A percentile compares a stretch with the other conserved stretches of the same genome.
Evolutionary conservation across 2,329 filamentous ascomycete genomes (phyloP).

Genomic region (Calcarisporium arbuscula): DNA sequence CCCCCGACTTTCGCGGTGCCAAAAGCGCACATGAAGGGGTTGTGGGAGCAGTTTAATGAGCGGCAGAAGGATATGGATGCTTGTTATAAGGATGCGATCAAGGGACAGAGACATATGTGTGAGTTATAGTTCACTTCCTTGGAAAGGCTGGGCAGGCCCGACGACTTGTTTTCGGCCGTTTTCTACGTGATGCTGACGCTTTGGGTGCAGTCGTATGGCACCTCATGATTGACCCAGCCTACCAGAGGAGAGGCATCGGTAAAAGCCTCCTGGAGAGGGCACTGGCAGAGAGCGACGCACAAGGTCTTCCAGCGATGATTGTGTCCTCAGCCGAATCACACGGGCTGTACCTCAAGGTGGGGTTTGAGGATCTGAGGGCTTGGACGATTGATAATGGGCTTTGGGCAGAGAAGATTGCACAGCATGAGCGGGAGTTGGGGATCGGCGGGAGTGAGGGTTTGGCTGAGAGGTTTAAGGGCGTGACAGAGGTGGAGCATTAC

Average conservation of each 20-base stretch:
- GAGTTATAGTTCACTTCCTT: slow-evolving; percentile 2
- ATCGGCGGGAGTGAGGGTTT: slow-evolving; percentile 8
- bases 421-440: slow-evolving; percentile 6
- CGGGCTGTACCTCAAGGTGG: slow-evolving; percentile 11
- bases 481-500: slow-evolving; percentile 13
- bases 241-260: slow-evolving; percentile 15
- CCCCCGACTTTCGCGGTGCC: slow-evolving; percentile 9
- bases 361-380: slow-evolving; percentile 12
- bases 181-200: not conserved
- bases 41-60: slow-evolving; percentile 15
- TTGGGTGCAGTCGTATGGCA: slow-evolving; percentile 11
- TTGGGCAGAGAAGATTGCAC: slow-evolving; percentile 10
- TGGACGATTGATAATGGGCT: slow-evolving; percentile 13
- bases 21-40: slow-evolving; percentile 12
- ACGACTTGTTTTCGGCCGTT: too few relatives aligned
- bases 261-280: slow-evolving; percentile 9
- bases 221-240: slow-evolving; percentile 15
- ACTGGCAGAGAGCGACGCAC: slow-evolving; percentile 6
- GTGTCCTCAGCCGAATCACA: slow-evolving; percentile 14
- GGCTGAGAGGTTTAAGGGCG: slow-evolving; percentile 10
- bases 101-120: slow-evolving; percentile 13
- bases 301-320: slow-evolving; percentile 10
- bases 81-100: slow-evolving; percentile 11
- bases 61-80: slow-evolving; percentile 13
- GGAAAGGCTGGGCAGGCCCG: too few relatives aligned